Percentiles rank a stretch among this genome's conserved stretches.
These are phyloP conservation scores for Spathaspora sp. DNA, from an alignment of 805 yeast species.

Conservation along the genomic window DNA sequence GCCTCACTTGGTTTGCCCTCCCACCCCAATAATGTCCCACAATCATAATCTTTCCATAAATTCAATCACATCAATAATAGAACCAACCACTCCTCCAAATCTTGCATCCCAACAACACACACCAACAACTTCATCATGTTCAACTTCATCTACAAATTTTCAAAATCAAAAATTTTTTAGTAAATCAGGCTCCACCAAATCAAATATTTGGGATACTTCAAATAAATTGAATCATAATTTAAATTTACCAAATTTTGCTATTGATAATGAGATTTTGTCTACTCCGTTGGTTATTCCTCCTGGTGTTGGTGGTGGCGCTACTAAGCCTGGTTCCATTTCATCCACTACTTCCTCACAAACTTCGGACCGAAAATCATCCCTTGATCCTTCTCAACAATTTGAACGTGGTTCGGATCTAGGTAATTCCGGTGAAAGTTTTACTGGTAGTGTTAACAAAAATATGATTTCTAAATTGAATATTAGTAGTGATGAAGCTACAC, in stretches of 20 bases:
- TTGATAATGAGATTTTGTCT: slow-evolving; percentile 14
- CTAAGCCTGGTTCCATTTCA: background rate
- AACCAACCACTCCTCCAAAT: slow-evolving; percentile 51
- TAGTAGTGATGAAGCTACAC: background rate
- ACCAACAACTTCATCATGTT: slow-evolving; percentile 5
- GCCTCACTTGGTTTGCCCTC: background rate
- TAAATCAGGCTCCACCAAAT: slow-evolving; percentile 10
- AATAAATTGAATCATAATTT: slow-evolving; percentile 22
- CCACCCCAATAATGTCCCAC: background rate
- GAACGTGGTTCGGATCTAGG: background rate
- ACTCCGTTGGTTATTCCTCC: slow-evolving; percentile 5
- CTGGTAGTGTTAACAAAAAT: background rate
- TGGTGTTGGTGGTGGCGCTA: background rate
- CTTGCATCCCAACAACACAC: slow-evolving; percentile 4
- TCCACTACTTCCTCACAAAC: background rate
- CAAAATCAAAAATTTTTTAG: slow-evolving; percentile 4
- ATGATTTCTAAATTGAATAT: background rate
- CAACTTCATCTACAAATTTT: slow-evolving; percentile 3
- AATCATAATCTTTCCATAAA: slow-evolving; percentile 40
- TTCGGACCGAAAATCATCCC: background rate
- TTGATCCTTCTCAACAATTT: background rate
- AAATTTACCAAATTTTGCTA: slow-evolving; percentile 24
- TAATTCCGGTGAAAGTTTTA: background rate
- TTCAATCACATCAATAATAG: slow-evolving; percentile 42
- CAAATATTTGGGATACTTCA: slow-evolving; percentile 27